Percentiles rank a stretch among this genome's conserved stretches.
phyloP scores from a whole-genome alignment of 352 stramenopile species.

The Pythium monospermum region DNA sequence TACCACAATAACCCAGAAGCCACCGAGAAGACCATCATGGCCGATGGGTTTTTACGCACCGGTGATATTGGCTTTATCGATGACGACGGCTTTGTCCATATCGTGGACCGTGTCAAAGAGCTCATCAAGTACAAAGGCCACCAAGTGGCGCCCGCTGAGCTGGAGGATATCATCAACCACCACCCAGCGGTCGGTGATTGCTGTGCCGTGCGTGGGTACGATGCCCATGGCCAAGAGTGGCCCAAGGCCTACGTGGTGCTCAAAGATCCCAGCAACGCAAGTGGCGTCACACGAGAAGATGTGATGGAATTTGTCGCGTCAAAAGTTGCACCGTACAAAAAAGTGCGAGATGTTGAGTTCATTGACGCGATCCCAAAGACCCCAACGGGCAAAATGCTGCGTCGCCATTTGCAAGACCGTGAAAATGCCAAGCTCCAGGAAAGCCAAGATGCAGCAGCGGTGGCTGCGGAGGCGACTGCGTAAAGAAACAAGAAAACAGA shows the following conservation, averaged over 20 bases:
- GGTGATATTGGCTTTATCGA: constrained; percentile 91
- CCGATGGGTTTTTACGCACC: constrained; percentile 82
- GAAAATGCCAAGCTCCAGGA: constrained; percentile 14
- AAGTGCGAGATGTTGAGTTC: constrained; percentile 77
- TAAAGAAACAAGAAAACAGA: too few species aligned
- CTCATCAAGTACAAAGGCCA: constrained; percentile 95
- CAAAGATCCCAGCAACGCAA: constrained; percentile 32
- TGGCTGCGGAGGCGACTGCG: neutral
- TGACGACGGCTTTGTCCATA: constrained; percentile 90
- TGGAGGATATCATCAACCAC: constrained; percentile 88
- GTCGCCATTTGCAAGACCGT: constrained; percentile 44
- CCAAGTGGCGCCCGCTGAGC: constrained; percentile 89
- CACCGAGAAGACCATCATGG: constrained; percentile 67
- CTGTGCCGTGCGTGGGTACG: constrained; percentile 44
- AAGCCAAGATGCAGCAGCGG: neutral
- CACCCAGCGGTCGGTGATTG: constrained; percentile 49
- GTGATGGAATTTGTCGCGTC: constrained; percentile 67
- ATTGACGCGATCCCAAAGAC: constrained; percentile 82
- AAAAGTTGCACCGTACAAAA: constrained; percentile 78
- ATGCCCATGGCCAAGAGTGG: constrained; percentile 72
- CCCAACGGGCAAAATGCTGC: constrained; percentile 82
- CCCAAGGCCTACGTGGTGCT: constrained; percentile 90
- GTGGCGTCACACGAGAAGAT: constrained; percentile 31
- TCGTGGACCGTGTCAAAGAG: constrained; percentile 92
- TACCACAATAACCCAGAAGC: constrained; percentile 88